A percentile compares a stretch with the other conserved stretches of the same genome.
These are phyloP conservation scores for Striga asiatica DNA, from an alignment of 257 asterid genomes.

Conservation along the genomic window DNA sequence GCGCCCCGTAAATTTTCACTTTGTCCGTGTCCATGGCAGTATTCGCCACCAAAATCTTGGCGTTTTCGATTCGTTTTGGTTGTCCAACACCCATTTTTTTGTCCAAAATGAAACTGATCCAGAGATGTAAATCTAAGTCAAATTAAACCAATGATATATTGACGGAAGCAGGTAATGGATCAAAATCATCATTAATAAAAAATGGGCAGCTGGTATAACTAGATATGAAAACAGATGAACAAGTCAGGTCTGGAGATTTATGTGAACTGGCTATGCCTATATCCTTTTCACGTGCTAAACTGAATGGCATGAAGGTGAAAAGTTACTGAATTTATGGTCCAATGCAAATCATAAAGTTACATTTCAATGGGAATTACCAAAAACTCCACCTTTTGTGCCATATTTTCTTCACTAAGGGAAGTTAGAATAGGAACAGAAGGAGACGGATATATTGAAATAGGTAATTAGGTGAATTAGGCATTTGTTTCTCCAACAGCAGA, in stretches of 20 bases:
- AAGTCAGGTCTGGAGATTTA: background rate
- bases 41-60: slow-evolving; percentile 89
- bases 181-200: background rate
- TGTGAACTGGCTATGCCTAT: background rate
- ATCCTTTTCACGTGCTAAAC: background rate
- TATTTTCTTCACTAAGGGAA: no score
- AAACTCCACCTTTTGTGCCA: no score
- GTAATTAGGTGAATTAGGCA: background rate
- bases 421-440: no score
- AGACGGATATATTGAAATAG: no score
- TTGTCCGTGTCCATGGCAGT: slow-evolving; percentile 98
- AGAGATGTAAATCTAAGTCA: background rate
- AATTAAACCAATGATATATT: background rate
- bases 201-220: background rate
- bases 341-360: background rate
- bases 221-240: background rate
- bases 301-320: background rate
- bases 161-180: background rate
- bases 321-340: background rate
- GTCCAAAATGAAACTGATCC: slow-evolving; percentile 79
- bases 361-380: no score
- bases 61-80: slow-evolving; percentile 88
- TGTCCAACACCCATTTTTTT: slow-evolving; percentile 95
- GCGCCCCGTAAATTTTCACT: slow-evolving; percentile 94
- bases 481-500: background rate